Evolutionary conservation across 305 asterid species (phyloP).

Genomic region (Fraxinus ornus): DNA sequence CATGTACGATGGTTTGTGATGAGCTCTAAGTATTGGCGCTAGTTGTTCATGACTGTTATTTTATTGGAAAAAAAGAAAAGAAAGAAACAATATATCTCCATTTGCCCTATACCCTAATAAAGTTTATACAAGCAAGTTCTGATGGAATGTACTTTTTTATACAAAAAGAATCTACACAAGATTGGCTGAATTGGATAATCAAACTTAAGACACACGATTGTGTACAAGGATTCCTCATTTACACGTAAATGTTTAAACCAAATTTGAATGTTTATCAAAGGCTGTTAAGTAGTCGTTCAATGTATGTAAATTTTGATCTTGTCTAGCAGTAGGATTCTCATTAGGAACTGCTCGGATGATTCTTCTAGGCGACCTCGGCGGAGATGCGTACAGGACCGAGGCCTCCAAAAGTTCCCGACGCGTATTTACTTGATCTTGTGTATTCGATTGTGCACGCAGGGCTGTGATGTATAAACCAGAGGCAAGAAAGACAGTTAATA

Average conservation of each 20-base stretch:
- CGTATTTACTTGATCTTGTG: conserved; percentile 37
- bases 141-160: not conserved
- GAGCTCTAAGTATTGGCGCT: too few species aligned
- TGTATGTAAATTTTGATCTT: conserved; percentile 34
- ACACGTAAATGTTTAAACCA: conserved; percentile 43
- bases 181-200: not conserved
- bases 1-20: too few species aligned
- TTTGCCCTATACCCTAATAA: not conserved
- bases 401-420: conserved; percentile 53
- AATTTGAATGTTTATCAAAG: conserved; percentile 54
- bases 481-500: conserved; percentile 63
- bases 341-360: conserved; percentile 36
- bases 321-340: conserved; percentile 49
- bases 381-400: conserved; percentile 59
- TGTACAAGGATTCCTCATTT: not conserved
- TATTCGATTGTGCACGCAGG: conserved; percentile 44
- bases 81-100: not conserved
- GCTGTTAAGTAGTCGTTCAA: conserved; percentile 50
- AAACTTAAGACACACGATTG: not conserved
- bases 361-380: conserved; percentile 57
- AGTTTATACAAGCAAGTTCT: not conserved
- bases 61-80: not conserved
- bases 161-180: not conserved
- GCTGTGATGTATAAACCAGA: conserved; percentile 70
- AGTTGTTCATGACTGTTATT: too few species aligned